Evolutionary conservation across 2,329 filamentous ascomycete species (phyloP), one percentile per base, ranked within the genome.

Genomic region (Pseudopyricularia javanii): DNA sequence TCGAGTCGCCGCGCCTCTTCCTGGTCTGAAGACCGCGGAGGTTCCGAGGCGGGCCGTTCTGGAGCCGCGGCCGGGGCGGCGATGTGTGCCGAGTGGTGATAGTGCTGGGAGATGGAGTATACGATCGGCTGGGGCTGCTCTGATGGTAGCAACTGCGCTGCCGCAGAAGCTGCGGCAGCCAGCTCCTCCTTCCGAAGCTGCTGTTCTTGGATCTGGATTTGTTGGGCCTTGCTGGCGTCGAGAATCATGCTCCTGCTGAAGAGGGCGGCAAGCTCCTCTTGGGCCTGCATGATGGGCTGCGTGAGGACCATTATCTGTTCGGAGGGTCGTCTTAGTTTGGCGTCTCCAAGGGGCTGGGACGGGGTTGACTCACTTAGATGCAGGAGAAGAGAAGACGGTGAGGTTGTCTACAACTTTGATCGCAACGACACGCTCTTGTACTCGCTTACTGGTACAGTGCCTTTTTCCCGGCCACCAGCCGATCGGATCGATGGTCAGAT

Each of bases 201-300:
- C 30, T 49, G 50, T 26, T 50, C n/a, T 14, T 35, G 28, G 26
- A 33, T 33, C 28, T 49, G 47, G 7, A 33, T 30, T 15, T 43
- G 49, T 22, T 49, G 9, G 4, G 50, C 47, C 2, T 47, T 32
- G 11, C 17, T 47, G 5, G 73, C 69, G 57, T 74, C 70, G 59
- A 93, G 76, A 52, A 76, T 86, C 68, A 94, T 78, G 64, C 87
- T 86, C 59, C 81, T 82, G 51, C 85, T 78, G 67, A 95, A 90
- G 61, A 95, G 82, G 55, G 79, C 73, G n/a, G 85, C 79, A 34
- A 95, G 83, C 60, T 95, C 90, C 58, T 95, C 87, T 64, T 91
- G 83, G 61, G 82, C 78, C 67, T 85, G 81, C 71, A 79, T 77
- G 56, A 54, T 54, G 17, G 55, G 56, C 24, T 4, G 53, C 35